Evolutionary conservation across 169 alveolate species (phyloP).

Genomic region (Miamiensis avidus): DNA sequence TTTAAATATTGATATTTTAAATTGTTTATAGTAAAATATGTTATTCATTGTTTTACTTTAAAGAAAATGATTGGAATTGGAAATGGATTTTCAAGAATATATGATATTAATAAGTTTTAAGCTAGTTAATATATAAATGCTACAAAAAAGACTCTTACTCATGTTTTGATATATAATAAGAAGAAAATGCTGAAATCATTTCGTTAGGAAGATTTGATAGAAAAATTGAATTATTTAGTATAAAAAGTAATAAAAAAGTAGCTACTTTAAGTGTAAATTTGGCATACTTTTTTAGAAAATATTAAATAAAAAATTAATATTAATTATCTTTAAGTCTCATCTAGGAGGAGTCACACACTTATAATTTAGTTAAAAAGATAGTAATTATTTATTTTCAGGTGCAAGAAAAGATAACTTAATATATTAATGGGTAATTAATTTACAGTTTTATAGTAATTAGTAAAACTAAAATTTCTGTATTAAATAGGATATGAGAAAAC

Average conservation of each 20-base stretch:
- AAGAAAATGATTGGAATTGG: not conserved
- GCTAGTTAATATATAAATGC: not conserved
- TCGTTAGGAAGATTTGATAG: not conserved
- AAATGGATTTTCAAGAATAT: not conserved
- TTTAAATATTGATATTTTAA: too few relatives aligned
- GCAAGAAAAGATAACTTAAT: not conserved
- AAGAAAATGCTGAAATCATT: not conserved
- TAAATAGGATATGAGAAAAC: not conserved
- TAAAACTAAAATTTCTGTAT: not conserved
- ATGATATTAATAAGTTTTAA: not conserved
- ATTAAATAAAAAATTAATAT: too few relatives aligned
- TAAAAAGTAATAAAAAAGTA: too few relatives aligned
- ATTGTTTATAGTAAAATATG: too few relatives aligned
- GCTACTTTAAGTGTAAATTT: not conserved
- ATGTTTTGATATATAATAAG: not conserved
- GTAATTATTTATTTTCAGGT: not conserved
- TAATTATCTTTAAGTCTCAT: not conserved
- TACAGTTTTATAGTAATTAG: too few relatives aligned
- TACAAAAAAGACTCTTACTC: not conserved
- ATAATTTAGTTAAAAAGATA: not conserved
- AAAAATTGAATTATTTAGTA: not conserved
- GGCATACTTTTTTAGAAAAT: too few relatives aligned
- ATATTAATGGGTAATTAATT: not conserved
- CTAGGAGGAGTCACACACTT: not conserved
- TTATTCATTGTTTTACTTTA: not conserved